Evolutionary conservation across 169 alveolate species (phyloP).

Genomic region (Eimeria zaria): DNA sequence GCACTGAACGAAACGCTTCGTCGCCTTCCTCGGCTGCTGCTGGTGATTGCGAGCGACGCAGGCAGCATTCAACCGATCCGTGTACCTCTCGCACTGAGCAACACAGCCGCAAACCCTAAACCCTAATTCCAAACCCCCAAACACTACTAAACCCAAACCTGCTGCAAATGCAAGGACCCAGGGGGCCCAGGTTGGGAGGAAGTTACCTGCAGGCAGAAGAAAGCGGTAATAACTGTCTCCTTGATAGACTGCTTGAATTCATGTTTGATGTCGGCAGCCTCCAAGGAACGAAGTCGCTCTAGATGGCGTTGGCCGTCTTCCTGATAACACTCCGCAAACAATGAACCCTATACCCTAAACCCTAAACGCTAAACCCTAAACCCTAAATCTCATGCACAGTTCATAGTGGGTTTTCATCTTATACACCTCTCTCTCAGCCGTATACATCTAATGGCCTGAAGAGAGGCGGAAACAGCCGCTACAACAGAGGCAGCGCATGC

Average conservation of each 20-base stretch:
- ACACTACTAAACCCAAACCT: background rate
- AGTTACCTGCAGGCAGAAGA: conserved; percentile 46
- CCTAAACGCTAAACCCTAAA: conserved; percentile 53
- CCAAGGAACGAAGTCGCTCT: conserved; percentile 37
- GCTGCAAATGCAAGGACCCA: background rate
- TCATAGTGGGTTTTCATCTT: background rate
- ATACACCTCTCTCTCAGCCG: background rate
- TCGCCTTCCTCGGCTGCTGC: conserved; percentile 22
- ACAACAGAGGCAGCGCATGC: background rate
- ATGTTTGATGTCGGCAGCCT: conserved; percentile 53
- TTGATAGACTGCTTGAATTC: conserved; percentile 76
- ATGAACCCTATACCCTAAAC: conserved; percentile 42
- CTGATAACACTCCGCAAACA: conserved; percentile 13
- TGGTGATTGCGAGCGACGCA: conserved; percentile 56
- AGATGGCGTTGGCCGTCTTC: conserved; percentile 24
- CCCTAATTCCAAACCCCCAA: background rate
- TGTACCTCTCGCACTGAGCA: conserved; percentile 38
- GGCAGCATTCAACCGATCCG: conserved; percentile 33
- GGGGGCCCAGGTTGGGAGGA: background rate
- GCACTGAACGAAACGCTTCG: conserved; percentile 36
- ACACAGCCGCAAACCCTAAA: background rate
- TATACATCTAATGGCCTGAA: background rate
- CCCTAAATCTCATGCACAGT: background rate
- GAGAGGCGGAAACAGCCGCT: background rate
- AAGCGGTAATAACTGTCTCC: conserved; percentile 57